Evolutionary conservation across 352 stramenopile species (phyloP).

Genomic region (Phytophthora pseudosyringae): DNA sequence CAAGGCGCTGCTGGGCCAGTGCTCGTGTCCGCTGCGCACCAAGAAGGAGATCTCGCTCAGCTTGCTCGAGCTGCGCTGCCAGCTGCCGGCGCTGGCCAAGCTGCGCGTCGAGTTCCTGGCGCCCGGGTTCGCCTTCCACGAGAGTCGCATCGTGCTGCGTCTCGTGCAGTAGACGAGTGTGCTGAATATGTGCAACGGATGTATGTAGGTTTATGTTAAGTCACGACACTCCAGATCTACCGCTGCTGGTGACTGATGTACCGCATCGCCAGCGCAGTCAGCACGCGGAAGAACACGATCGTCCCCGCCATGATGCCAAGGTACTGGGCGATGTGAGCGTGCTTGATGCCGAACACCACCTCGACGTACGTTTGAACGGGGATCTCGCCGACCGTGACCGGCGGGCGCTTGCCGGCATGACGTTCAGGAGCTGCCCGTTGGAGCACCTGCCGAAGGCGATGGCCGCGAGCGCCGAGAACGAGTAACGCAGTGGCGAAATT

Average conservation of each 20-base stretch:
- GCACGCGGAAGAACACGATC: slow-evolving; percentile 48
- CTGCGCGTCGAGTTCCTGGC: slow-evolving; percentile 52
- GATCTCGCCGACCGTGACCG: slow-evolving; percentile 29
- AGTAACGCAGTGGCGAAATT: slow-evolving; percentile 44
- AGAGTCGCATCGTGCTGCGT: slow-evolving; percentile 47
- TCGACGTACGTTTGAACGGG: slow-evolving; percentile 49
- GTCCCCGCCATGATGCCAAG: slow-evolving; percentile 39
- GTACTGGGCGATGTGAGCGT: slow-evolving; percentile 42
- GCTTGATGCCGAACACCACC: slow-evolving; percentile 48
- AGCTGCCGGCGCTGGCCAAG: slow-evolving; percentile 40
- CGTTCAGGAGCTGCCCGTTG: slow-evolving; percentile 23
- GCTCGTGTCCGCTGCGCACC: slow-evolving; percentile 41
- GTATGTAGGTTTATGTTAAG: slow-evolving; percentile 8
- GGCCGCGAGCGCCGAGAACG: slow-evolving; percentile 37
- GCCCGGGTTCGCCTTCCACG: slow-evolving; percentile 50
- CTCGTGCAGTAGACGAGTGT: slow-evolving; percentile 28
- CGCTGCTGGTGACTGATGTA: slow-evolving; percentile 53
- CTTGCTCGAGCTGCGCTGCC: slow-evolving; percentile 41
- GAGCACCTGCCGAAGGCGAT: slow-evolving; percentile 48
- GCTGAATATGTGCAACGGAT: slow-evolving; percentile 4
- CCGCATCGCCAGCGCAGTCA: slow-evolving; percentile 46
- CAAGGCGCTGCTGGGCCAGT: slow-evolving; percentile 50
- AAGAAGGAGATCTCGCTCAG: slow-evolving; percentile 52
- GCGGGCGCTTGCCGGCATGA: slow-evolving; percentile 24
- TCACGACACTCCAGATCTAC: slow-evolving; percentile 13